A percentile compares a stretch with the other conserved stretches of the same genome.
These are phyloP conservation scores for Trichoderma brevicompactum DNA, from an alignment of 2,329 filamentous ascomycete species.

Conservation along the genomic window DNA sequence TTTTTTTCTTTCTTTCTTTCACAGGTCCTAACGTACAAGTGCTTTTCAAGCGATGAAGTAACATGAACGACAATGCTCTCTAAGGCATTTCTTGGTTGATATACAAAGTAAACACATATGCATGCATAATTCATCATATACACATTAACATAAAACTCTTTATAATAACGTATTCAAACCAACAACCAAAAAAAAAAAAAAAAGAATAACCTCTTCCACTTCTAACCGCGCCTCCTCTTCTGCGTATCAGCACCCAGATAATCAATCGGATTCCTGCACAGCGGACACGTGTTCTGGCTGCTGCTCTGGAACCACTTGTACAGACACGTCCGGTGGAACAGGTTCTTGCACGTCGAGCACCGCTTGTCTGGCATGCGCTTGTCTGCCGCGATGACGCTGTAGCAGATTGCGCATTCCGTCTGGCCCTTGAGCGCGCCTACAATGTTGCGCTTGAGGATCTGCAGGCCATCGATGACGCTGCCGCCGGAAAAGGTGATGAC, in stretches of 20 bases:
- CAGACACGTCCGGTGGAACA: slow-evolving; percentile 87
- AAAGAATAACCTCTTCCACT: neutral
- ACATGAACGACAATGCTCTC: neutral
- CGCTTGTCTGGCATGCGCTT: slow-evolving; percentile 89
- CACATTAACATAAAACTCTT: slow-evolving; percentile 13
- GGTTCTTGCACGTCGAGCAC: slow-evolving; percentile 90
- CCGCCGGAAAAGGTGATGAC: slow-evolving; percentile 94
- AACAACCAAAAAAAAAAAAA: neutral
- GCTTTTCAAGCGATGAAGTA: slow-evolving; percentile 14
- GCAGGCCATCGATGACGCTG: slow-evolving; percentile 82
- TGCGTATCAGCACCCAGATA: slow-evolving; percentile 52
- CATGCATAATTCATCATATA: slow-evolving; percentile 18
- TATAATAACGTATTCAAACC: neutral
- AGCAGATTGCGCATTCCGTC: slow-evolving; percentile 95
- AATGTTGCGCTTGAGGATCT: slow-evolving; percentile 85
- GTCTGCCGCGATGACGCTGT: slow-evolving; percentile 88
- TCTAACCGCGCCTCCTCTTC: slow-evolving; percentile 42
- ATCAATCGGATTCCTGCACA: slow-evolving; percentile 88
- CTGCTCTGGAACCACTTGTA: slow-evolving; percentile 98
- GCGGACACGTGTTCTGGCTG: slow-evolving; percentile 86
- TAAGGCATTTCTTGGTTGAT: no score
- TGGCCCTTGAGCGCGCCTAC: slow-evolving; percentile 88
- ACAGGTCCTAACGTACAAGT: slow-evolving; percentile 36
- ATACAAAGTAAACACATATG: neutral
- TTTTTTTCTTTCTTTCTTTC: neutral